Conservation (phyloP, 257 asterid genomes). For the Anisodus tanguticus region DNA sequence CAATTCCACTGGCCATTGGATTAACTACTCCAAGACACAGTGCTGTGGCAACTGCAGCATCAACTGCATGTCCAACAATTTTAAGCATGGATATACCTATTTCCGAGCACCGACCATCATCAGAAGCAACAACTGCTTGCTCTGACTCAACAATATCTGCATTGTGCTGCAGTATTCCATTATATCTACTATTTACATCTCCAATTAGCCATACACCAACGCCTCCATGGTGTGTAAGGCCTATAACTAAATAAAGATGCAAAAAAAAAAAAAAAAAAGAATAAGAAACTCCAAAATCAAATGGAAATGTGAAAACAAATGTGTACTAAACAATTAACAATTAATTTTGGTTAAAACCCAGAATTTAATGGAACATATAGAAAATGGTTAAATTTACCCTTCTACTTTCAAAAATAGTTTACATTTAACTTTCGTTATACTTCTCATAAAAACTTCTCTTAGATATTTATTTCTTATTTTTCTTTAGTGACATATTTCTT, state of each 20-base stretch:
- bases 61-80: slow-evolving; percentile 86
- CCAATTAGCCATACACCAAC: slow-evolving; percentile 24
- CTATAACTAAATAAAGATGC: slow-evolving; percentile 17
- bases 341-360: no score
- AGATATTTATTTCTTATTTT: no score
- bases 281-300: background rate
- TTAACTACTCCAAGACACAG: slow-evolving; percentile 81
- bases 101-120: slow-evolving; percentile 85
- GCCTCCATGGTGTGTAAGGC: slow-evolving; percentile 16
- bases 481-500: no score
- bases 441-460: no score
- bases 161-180: slow-evolving; percentile 31
- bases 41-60: slow-evolving; percentile 86
- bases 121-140: slow-evolving; percentile 81
- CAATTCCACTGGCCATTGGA: slow-evolving; percentile 78
- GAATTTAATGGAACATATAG: no score
- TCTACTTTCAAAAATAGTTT: no score
- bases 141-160: slow-evolving; percentile 54
- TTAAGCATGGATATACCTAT: slow-evolving; percentile 62
- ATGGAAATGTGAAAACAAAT: background rate
- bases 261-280: background rate
- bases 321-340: no score
- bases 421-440: no score
- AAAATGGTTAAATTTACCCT: no score
- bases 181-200: slow-evolving; percentile 30